These are phyloP conservation scores for Tolypocladium tundrense DNA, from an alignment of 2,329 filamentous ascomycete species.

Conservation along the genomic window DNA sequence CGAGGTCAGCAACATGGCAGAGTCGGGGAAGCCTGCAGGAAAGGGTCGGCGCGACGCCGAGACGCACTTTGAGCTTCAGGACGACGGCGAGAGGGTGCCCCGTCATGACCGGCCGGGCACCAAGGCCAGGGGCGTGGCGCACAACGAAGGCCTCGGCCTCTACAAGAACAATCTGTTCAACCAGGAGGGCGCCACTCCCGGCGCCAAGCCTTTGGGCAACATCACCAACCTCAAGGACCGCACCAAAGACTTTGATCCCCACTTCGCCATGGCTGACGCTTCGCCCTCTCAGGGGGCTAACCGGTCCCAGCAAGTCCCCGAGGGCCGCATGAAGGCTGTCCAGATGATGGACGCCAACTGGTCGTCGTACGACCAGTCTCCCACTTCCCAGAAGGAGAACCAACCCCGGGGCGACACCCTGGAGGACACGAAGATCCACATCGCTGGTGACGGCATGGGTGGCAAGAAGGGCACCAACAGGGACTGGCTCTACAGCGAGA, in stretches of 20 bases:
- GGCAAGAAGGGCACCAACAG: constrained; percentile 43
- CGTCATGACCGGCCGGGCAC: constrained; percentile 34
- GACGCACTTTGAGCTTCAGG: constrained; percentile 73
- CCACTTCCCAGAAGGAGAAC: constrained; percentile 42
- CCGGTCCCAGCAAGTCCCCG: constrained; percentile 34
- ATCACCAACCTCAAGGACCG: constrained; percentile 66
- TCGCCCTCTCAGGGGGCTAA: constrained; percentile 38
- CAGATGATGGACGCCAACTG: constrained; percentile 63
- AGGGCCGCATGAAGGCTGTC: constrained; percentile 57
- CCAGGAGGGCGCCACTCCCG: constrained; percentile 35
- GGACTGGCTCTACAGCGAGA: constrained; percentile 50
- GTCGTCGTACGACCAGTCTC: constrained; percentile 45
- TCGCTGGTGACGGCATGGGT: constrained; percentile 58
- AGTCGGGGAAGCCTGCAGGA: constrained; percentile 46
- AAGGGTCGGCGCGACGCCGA: constrained; percentile 72
- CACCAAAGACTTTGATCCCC: constrained; percentile 64
- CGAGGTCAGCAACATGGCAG: constrained; percentile 43
- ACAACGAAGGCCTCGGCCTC: constrained; percentile 57
- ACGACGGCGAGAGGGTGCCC: constrained; percentile 54
- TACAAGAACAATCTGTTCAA: constrained; percentile 71
- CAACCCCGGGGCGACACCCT: constrained; percentile 35
- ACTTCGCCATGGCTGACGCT: constrained; percentile 67
- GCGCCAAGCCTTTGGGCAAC: constrained; percentile 43
- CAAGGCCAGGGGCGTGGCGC: constrained; percentile 40
- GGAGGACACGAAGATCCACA: constrained; percentile 27